Evolutionary conservation across 257 asterid species (phyloP).

Genomic region (Lycium ferocissimum): DNA sequence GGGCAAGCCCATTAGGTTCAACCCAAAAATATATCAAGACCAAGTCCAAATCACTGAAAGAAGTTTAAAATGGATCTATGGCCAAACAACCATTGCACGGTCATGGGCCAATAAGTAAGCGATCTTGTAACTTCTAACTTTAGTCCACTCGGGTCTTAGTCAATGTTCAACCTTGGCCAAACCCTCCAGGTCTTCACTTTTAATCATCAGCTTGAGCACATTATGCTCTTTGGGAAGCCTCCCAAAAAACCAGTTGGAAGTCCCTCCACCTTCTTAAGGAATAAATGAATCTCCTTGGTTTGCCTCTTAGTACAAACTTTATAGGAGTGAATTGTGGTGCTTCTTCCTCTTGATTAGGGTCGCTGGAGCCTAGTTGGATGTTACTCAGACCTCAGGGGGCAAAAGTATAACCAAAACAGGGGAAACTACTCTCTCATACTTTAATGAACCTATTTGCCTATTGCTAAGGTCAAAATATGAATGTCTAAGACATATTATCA

Average conservation of each 20-base stretch:
- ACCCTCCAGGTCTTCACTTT: neutral
- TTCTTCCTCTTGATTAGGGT: neutral
- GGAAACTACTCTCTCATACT: constrained; percentile 4
- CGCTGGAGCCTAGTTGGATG: constrained; percentile 6
- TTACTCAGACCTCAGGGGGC: neutral
- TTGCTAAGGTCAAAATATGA: constrained; percentile 10
- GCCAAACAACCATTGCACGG: constrained; percentile 1
- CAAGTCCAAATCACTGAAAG: neutral
- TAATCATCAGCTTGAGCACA: neutral
- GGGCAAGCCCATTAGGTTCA: neutral
- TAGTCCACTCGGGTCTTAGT: neutral
- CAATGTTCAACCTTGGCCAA: neutral
- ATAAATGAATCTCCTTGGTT: neutral
- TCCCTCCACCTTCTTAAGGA: constrained; percentile 1
- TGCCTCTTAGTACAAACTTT: neutral
- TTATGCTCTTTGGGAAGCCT: neutral
- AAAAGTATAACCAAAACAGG: constrained; percentile 1
- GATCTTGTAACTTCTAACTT: neutral
- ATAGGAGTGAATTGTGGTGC: neutral
- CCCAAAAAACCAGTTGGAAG: neutral
- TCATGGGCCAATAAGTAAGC: neutral
- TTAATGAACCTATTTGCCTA: neutral
- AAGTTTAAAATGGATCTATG: neutral
- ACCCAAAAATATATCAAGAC: neutral
- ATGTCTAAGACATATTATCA: neutral